A percentile compares a stretch with the other conserved stretches of the same genome.
phyloP scores from a whole-genome alignment of 257 asterid species.

The Thymus quinquecostatus region DNA sequence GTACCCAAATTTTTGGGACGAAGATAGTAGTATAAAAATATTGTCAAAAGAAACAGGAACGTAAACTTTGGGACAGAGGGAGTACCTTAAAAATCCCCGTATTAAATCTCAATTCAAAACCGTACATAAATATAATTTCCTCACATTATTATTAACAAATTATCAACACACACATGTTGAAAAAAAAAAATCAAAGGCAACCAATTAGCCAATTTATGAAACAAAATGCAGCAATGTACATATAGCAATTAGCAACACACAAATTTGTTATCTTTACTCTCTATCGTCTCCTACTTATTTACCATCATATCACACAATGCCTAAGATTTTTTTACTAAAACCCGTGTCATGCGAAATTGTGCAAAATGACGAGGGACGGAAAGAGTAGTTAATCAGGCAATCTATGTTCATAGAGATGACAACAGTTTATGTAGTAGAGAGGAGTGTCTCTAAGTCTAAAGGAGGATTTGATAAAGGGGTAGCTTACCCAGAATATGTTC shows the following conservation, averaged over 20 bases:
- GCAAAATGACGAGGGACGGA: too few species aligned
- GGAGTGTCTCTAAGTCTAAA: background rate
- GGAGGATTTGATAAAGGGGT: background rate
- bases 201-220: background rate
- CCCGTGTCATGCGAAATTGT: too few species aligned
- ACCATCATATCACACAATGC: too few species aligned
- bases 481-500: background rate
- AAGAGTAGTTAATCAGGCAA: too few species aligned
- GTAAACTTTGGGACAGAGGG: too few species aligned
- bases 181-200: background rate
- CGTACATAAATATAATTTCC: background rate
- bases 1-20: too few species aligned
- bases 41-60: too few species aligned
- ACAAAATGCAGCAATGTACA: background rate
- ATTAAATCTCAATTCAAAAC: background rate
- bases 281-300: too few species aligned
- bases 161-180: background rate
- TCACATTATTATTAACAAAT: background rate
- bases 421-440: background rate
- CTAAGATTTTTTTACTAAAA: too few species aligned
- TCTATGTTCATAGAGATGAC: background rate
- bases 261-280: too few species aligned
- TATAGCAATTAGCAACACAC: background rate
- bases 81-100: too few species aligned
- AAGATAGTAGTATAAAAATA: too few species aligned